Percentiles rank a stretch among this genome's conserved stretches.
Conservation (phyloP, 225 moss, liverwort and hornwort genomes). For the Polytrichum commune region DNA sequence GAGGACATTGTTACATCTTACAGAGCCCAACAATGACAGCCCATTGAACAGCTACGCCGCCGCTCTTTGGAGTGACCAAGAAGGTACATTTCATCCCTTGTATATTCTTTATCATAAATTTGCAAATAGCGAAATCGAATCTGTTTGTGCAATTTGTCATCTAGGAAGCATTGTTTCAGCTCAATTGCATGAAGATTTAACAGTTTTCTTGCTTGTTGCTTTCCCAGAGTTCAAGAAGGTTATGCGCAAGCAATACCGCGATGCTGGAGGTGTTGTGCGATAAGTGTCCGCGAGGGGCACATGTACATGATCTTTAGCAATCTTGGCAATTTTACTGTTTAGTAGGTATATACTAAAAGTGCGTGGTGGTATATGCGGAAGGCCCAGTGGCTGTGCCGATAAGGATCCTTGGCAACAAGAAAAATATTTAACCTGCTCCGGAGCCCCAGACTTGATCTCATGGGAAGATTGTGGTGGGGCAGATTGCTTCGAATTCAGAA, state of each 20-base stretch:
- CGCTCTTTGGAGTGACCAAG: conserved; percentile 92
- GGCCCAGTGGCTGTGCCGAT: too few species aligned
- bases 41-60: conserved; percentile 95
- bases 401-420: too few species aligned
- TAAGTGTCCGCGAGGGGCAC: not conserved
- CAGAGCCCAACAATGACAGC: conserved; percentile 99
- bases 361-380: too few species aligned
- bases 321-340: too few species aligned
- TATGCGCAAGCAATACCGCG: conserved; percentile 60
- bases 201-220: not conserved
- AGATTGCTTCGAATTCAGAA: too few species aligned
- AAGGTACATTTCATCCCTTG: conserved; percentile 41
- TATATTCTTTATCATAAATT: not conserved
- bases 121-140: not conserved
- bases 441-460: too few species aligned
- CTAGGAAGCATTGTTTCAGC: not conserved
- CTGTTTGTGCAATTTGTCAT: not conserved
- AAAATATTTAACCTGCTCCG: too few species aligned
- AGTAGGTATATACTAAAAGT: too few species aligned
- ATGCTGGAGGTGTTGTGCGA: conserved; percentile 36
- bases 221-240: conserved; percentile 55
- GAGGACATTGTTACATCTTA: not conserved
- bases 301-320: not conserved
- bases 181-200: not conserved
- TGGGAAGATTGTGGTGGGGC: too few species aligned